These are phyloP conservation scores for Arctium lappa DNA, from an alignment of 129 eudicot species.

Conservation along the genomic window DNA sequence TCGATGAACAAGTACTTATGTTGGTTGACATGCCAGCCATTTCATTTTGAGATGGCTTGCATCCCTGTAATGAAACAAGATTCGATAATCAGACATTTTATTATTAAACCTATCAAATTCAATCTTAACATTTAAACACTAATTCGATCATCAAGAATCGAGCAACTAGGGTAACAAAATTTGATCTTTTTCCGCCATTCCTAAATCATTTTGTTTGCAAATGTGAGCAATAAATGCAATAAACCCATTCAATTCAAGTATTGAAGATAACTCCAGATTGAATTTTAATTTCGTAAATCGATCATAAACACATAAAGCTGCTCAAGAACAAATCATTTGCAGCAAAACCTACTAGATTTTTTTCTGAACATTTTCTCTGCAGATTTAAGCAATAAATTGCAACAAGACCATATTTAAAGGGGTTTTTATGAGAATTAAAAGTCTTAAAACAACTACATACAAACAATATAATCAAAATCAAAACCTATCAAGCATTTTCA, in stretches of 20 bases:
- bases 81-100: slow-evolving; percentile 2
- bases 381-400: slow-evolving; percentile 9
- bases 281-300: background rate
- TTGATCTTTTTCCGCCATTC: background rate
- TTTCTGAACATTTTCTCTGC: background rate
- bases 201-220: background rate
- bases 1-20: slow-evolving; percentile 66
- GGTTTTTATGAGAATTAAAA: background rate
- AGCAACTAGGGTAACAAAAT: background rate
- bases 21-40: slow-evolving; percentile 53
- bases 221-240: background rate
- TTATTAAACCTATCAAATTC: background rate
- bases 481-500: background rate
- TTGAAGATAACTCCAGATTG: background rate
- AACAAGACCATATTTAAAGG: background rate
- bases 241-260: background rate
- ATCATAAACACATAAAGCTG: background rate
- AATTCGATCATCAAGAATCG: background rate
- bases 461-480: background rate
- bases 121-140: background rate
- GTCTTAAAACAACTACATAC: background rate
- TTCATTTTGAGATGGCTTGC: slow-evolving; percentile 63
- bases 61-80: slow-evolving; percentile 52
- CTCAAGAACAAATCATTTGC: background rate
- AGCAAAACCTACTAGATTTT: background rate